Percentiles rank a stretch among this genome's conserved stretches.
These are phyloP conservation scores for Aureobasidium namibiae DNA, from an alignment of 2,329 filamentous ascomycete genomes.

Conservation along the genomic window DNA sequence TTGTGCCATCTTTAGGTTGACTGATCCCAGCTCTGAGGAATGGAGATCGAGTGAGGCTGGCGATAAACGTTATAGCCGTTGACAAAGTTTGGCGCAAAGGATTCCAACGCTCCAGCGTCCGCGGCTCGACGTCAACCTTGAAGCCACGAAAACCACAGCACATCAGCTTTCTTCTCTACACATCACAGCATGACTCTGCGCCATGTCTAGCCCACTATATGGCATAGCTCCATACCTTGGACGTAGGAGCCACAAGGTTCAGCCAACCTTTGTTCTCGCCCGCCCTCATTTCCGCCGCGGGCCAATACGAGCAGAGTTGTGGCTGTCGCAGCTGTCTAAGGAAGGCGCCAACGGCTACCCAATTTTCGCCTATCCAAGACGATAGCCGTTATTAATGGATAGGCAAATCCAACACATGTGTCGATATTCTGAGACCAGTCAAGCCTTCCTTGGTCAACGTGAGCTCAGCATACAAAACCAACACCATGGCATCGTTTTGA, in stretches of 20 bases:
- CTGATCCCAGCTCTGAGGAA: neutral
- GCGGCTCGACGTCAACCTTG: neutral
- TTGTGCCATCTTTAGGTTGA: neutral
- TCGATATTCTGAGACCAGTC: neutral
- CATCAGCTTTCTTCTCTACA: neutral
- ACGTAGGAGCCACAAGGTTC: neutral
- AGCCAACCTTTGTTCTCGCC: neutral
- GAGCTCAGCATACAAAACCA: neutral
- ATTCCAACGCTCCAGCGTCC: neutral
- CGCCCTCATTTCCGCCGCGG: neutral
- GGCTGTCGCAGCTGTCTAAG: neutral
- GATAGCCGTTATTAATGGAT: slow-evolving; percentile 6
- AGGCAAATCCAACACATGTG: neutral
- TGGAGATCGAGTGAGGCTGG: neutral
- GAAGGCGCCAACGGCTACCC: slow-evolving; percentile 5
- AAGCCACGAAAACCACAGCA: neutral
- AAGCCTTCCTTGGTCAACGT: neutral
- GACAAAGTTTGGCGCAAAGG: neutral
- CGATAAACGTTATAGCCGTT: slow-evolving; percentile 1
- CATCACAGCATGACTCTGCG: neutral
- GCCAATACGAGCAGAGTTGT: slow-evolving; percentile 6
- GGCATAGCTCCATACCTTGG: neutral
- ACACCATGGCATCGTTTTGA: neutral
- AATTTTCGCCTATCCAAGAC: slow-evolving; percentile 7
- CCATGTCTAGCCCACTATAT: neutral